Percentiles rank a stretch among this genome's conserved stretches.
Conservation (phyloP, 1,139 yeast species). For the Saccharomyces hybrid region DNA sequence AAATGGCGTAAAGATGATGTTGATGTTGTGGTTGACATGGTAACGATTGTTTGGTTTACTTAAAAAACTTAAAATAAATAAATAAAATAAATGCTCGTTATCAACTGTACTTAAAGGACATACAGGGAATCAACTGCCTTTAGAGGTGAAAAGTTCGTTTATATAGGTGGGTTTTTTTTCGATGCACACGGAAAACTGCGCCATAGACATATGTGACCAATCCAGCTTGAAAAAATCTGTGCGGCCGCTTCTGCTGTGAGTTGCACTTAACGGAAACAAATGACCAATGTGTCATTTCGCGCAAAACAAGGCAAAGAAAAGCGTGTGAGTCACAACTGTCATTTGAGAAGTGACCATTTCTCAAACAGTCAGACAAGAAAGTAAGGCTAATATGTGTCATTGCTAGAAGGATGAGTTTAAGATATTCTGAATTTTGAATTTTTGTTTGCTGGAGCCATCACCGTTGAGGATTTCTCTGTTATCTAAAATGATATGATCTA, state of each 20-base stretch:
- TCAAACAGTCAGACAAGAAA: not conserved
- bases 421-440: not conserved
- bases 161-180: not conserved
- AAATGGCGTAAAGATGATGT: slow-evolving; percentile 49
- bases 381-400: too few species aligned
- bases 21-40: slow-evolving; percentile 20
- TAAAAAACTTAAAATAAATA: not conserved
- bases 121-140: slow-evolving; percentile 5
- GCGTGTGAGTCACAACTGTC: not conserved
- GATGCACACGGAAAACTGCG: not conserved
- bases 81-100: slow-evolving; percentile 17
- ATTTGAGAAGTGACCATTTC: not conserved
- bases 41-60: not conserved
- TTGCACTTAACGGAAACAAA: slow-evolving; percentile 1
- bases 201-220: slow-evolving; percentile 1
- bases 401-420: not conserved
- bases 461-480: not conserved
- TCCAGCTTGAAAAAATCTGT: not conserved
- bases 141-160: slow-evolving; percentile 1
- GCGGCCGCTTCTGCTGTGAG: not conserved
- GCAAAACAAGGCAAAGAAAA: too few species aligned
- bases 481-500: slow-evolving; percentile 12
- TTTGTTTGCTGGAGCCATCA: not conserved
- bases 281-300: too few species aligned
- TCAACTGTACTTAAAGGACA: slow-evolving; percentile 27